phyloP scores from a whole-genome alignment of 1,284 basidiomycete genomes.

The Psilocybe mexicana region DNA sequence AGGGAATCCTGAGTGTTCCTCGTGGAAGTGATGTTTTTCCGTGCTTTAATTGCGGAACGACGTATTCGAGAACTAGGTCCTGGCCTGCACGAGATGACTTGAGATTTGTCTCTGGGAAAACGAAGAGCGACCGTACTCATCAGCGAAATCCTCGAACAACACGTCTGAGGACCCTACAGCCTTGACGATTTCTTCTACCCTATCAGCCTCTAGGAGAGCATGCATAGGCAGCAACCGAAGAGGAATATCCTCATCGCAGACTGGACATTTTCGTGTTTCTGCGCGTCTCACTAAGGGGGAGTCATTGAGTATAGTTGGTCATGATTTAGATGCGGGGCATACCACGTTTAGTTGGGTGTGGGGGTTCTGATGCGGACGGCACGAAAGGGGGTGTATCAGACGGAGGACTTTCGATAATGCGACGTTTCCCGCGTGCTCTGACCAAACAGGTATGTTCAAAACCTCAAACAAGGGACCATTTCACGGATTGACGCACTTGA shows the following conservation, averaged over 20 bases:
- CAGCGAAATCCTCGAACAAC: conserved; percentile 41
- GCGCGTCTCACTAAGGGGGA: conserved; percentile 57
- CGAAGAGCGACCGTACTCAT: conserved; percentile 40
- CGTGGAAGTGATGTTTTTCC: conserved; percentile 47
- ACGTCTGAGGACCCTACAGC: conserved; percentile 52
- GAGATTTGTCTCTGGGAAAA: conserved; percentile 4
- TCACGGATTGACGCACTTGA: conserved; percentile 25
- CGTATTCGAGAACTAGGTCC: conserved; percentile 47
- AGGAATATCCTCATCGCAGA: conserved; percentile 70
- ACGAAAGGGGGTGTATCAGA: conserved; percentile 20
- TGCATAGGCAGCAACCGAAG: conserved; percentile 65
- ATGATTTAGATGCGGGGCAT: conserved; percentile 15
- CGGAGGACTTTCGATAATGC: conserved; percentile 26
- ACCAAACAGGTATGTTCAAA: conserved; percentile 10
- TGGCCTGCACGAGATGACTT: conserved; percentile 17
- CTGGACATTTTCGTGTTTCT: conserved; percentile 71
- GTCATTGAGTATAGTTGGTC: neutral
- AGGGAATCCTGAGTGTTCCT: conserved; percentile 33
- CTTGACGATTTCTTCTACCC: conserved; percentile 65
- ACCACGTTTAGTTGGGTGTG: conserved; percentile 29
- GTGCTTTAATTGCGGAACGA: conserved; percentile 65
- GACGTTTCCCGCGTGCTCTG: conserved; percentile 34
- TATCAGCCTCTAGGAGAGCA: conserved; percentile 60
- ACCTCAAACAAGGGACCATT: conserved; percentile 19
- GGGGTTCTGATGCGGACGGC: conserved; percentile 25